Percentiles rank a stretch among this genome's conserved stretches.
Evolutionary conservation across 495 filamentous ascomycete species (phyloP).

Genomic region (Penicillium lividum): DNA sequence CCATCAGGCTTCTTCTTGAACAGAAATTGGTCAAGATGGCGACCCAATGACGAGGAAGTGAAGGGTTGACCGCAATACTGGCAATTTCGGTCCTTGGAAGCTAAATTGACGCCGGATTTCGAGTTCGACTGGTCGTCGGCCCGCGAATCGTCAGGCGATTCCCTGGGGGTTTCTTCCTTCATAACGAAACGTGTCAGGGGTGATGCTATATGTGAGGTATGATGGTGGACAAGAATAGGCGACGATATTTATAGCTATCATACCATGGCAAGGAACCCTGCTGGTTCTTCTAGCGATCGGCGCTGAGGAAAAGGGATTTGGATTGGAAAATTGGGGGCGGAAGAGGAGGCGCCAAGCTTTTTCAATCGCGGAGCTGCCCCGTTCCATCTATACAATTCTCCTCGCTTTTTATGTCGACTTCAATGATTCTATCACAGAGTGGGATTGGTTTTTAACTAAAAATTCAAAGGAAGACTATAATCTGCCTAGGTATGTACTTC

Average conservation of each 20-base stretch:
- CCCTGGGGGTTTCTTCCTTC: slow-evolving; percentile 27
- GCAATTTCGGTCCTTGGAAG: slow-evolving; percentile 77
- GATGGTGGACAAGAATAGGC: not conserved
- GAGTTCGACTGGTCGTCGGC: slow-evolving; percentile 41
- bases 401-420: not conserved
- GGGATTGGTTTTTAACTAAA: not conserved
- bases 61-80: slow-evolving; percentile 83
- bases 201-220: slow-evolving; percentile 2
- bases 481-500: too few species aligned
- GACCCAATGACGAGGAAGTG: slow-evolving; percentile 89
- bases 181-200: slow-evolving; percentile 13
- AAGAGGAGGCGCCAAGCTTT: slow-evolving; percentile 10
- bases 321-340: slow-evolving; percentile 3
- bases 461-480: not conserved
- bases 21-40: slow-evolving; percentile 88
- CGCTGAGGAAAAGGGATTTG: not conserved
- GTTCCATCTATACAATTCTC: not conserved
- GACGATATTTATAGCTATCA: not conserved
- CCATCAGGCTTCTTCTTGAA: slow-evolving; percentile 88
- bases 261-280: not conserved
- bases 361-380: not conserved
- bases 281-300: not conserved
- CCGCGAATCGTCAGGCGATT: slow-evolving; percentile 53
- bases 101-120: slow-evolving; percentile 37
- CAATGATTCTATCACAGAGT: not conserved